Percentiles rank a stretch among this genome's conserved stretches.
Conservation (phyloP, 2,329 filamentous ascomycete species). For the Fusarium subtropicale region DNA sequence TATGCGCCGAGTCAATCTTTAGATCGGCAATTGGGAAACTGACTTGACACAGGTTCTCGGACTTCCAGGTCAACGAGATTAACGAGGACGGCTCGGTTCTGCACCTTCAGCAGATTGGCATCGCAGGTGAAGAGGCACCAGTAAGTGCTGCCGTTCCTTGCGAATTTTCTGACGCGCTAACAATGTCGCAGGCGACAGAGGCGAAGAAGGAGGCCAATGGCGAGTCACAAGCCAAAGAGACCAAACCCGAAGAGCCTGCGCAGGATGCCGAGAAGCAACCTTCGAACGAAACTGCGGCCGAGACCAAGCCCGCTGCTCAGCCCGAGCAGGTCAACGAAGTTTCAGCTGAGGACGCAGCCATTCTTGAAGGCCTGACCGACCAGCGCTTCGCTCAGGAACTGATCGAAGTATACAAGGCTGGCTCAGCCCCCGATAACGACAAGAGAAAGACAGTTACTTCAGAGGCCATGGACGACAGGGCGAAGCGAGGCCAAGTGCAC, state of each 20-base stretch:
- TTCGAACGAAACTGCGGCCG: slow-evolving; percentile 32
- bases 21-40: slow-evolving; percentile 21
- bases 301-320: slow-evolving; percentile 32
- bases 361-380: slow-evolving; percentile 56
- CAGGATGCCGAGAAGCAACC: slow-evolving; percentile 30
- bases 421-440: slow-evolving; percentile 48
- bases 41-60: slow-evolving; percentile 73
- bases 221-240: slow-evolving; percentile 17
- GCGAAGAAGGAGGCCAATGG: slow-evolving; percentile 32
- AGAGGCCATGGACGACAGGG: slow-evolving; percentile 58
- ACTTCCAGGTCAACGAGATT: slow-evolving; percentile 94
- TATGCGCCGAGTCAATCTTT: slow-evolving; percentile 33
- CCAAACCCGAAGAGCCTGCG: slow-evolving; percentile 31
- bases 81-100: slow-evolving; percentile 78
- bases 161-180: slow-evolving; percentile 19
- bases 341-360: slow-evolving; percentile 49
- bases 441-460: slow-evolving; percentile 54
- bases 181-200: slow-evolving; percentile 21
- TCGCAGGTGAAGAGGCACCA: slow-evolving; percentile 37
- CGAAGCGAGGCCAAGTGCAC: slow-evolving; percentile 62
- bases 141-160: slow-evolving; percentile 10
- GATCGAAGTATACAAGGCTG: slow-evolving; percentile 55
- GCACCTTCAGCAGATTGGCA: slow-evolving; percentile 69
- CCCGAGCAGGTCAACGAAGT: slow-evolving; percentile 46
- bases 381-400: slow-evolving; percentile 56